Base-by-base conservation (phyloP, 1,284 basidiomycete species). In the Wallemia mellicola region DNA sequence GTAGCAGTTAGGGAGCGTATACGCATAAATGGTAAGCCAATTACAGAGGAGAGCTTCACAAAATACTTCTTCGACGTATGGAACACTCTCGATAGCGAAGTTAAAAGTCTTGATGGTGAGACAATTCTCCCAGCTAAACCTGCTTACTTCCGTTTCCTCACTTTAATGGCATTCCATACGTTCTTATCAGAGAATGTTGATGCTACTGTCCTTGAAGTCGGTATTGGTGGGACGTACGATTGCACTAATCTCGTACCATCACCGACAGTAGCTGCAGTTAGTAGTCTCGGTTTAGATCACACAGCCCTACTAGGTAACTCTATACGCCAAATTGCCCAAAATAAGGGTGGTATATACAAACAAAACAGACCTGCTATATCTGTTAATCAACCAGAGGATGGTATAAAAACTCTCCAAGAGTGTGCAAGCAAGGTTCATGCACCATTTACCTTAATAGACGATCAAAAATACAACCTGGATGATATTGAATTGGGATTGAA, bases 291-390 rank as follows among this genome's bases (percentile, higher is more conserved):
- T 0, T 76, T 98, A 61, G 94, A 98, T 67, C 94, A 99, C 71
- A 81, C 85, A n/a, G 74, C 77, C 61, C 78, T 96, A 22, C 76
- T 99, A 0, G 94, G 94, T 1, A 83, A 83, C 67, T 95, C 91
- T 0, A 72, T 98, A 11, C 72, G 76, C 60, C 84, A 92, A 66
- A 98, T 99, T 64, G 88, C 91, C 1, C 79, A 77, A 74, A 94
- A 98, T 68, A 99, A 99, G 69, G 87, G 83, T 26, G 94, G 94
- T 1, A 98, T 99, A 60, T 98, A 84, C 73, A 99, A 99, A 75
- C 71, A 79, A 68, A 82, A 78, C 25, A 85, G 85, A 0, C 85
- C 86, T 0, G 94, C 94, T 1, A 73, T 92, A 58, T 82, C 82
- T 1, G 84, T 94, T 2, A 69, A 76, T 55, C 88, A 95, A 68